Base-by-base conservation (phyloP, 1,284 basidiomycete genomes). In the Psilocybe mexicana region DNA sequence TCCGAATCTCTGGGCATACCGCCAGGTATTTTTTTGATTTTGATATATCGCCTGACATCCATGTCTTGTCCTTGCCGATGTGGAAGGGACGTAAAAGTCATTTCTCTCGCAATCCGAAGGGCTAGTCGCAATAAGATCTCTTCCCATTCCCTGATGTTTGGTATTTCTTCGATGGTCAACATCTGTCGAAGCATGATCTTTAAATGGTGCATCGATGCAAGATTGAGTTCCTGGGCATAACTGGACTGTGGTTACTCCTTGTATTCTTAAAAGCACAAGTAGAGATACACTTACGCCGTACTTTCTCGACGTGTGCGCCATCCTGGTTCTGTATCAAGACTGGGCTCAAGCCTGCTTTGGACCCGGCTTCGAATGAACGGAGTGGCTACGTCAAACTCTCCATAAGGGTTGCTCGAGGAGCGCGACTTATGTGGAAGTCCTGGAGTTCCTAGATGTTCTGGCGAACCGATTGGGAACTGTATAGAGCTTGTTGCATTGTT, bases 21-120 rank as follows among this genome's bases (percentile, higher is more conserved):
- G 11, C 97, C 97, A 0, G 97, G 96, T 18, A 99, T 92, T 73
- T 97, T 96, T 79, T 99, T 99, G 74, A 99, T 96, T 78, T 99
- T 99, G 63, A 99, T 93, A 66, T 97, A 98, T 28, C 91, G 84
- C 48, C 96, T 84, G 23, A 98, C 90, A 72, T 99, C 96, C 83
- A 97, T 96, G 67, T 97, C 95, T 54, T 93, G 92, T 2, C 90
- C 89, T 72, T 91, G 87, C 3, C 87, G 82, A 65, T 90, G 84
- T 33, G 88, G 86, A 51, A 87, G 75, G 12, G 88, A 77, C 2
- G 88, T 88, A 70, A 92, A 92, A 1, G 90, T 89, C 57, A 91
- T 74, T 57, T 91, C 90, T 23, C 82, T 82, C 6, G 92, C 90
- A 53, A 94, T 87, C 28, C 88, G 83, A 55, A 93, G 80, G 2